Conservation (phyloP, 805 yeast species). For the Kluyveromyces lactis region DNA sequence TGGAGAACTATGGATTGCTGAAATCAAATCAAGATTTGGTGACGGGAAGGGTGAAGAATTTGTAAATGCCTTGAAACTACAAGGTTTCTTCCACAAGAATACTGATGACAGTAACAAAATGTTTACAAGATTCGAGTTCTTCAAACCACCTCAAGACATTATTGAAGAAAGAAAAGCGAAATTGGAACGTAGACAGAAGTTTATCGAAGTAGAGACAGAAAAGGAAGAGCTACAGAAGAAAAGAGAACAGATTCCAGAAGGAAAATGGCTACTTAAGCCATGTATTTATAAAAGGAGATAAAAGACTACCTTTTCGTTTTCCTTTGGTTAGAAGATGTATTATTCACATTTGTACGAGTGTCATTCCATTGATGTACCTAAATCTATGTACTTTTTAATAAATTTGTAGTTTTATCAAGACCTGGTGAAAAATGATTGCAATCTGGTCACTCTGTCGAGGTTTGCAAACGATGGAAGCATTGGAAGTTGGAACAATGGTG, state of each 20-base stretch:
- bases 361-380: too few species aligned
- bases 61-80: slow-evolving; percentile 61
- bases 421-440: slow-evolving; percentile 21
- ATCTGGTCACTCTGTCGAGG: slow-evolving; percentile 16
- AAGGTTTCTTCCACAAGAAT: slow-evolving; percentile 80
- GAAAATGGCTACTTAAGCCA: slow-evolving; percentile 87
- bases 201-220: slow-evolving; percentile 61
- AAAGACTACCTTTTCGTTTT: not conserved
- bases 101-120: slow-evolving; percentile 85
- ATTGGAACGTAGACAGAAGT: slow-evolving; percentile 53
- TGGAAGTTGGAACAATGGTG: slow-evolving; percentile 11
- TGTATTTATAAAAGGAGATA: slow-evolving; percentile 89
- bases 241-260: slow-evolving; percentile 55
- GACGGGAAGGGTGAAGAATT: slow-evolving; percentile 76
- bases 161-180: slow-evolving; percentile 54
- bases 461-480: slow-evolving; percentile 21
- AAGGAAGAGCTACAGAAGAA: slow-evolving; percentile 50
- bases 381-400: not conserved
- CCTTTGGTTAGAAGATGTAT: too few species aligned
- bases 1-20: slow-evolving; percentile 97
- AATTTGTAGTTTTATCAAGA: not conserved
- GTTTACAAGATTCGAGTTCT: slow-evolving; percentile 93
- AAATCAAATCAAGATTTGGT: slow-evolving; percentile 83
- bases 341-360: too few species aligned
- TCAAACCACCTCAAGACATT: slow-evolving; percentile 71